phyloP scores from a whole-genome alignment of 164 flowering plant genomes.

The Annona squamosa region DNA sequence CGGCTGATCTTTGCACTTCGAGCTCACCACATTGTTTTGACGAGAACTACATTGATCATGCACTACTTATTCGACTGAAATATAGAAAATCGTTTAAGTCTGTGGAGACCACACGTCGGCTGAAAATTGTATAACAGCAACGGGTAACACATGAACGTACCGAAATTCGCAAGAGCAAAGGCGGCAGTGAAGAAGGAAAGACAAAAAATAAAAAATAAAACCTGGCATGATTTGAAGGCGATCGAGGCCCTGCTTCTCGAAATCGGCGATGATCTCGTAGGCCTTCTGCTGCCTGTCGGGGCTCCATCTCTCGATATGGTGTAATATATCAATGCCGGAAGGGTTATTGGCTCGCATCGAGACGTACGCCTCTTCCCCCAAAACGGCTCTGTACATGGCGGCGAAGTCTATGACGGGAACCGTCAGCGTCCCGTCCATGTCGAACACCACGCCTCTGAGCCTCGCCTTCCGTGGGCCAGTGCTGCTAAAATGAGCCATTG shows the following conservation, averaged over 20 bases:
- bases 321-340: conserved; percentile 78
- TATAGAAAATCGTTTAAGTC: too few species aligned
- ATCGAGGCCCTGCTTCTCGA: conserved; percentile 67
- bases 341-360: conserved; percentile 41
- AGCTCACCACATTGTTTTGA: too few species aligned
- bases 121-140: too few species aligned
- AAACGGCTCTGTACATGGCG: conserved; percentile 78
- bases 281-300: conserved; percentile 59
- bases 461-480: conserved; percentile 15
- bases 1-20: too few species aligned
- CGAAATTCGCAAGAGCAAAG: too few species aligned
- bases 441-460: conserved; percentile 83
- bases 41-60: too few species aligned
- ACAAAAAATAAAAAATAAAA: conserved; percentile 7
- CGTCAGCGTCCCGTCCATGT: conserved; percentile 98
- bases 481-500: conserved; percentile 10
- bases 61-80: too few species aligned
- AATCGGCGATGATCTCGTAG: conserved; percentile 59
- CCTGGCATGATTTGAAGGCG: conserved; percentile 94
- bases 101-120: too few species aligned
- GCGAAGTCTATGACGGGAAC: conserved; percentile 84
- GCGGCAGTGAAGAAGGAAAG: neutral
- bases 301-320: conserved; percentile 66
- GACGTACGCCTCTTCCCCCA: conserved; percentile 64
- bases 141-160: neutral